These are phyloP conservation scores for Fomitiporia mediterranea DNA, from an alignment of 1,284 basidiomycete species.

Conservation along the genomic window DNA sequence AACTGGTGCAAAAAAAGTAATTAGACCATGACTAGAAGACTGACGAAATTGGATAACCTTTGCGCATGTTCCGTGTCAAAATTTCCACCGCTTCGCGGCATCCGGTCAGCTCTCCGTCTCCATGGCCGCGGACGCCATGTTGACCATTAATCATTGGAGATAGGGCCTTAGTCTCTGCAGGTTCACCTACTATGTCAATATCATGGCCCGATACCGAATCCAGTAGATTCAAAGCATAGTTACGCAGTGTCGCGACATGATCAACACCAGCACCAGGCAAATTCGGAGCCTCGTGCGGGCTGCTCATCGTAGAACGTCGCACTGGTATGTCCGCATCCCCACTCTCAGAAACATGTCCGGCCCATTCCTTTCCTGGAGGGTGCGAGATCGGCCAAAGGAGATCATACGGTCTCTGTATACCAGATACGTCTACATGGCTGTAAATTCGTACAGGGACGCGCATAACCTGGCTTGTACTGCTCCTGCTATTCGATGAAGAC, in stretches of 20 bases:
- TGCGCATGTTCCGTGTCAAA: conserved; percentile 81
- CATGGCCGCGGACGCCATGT: conserved; percentile 23
- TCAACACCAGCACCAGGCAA: conserved; percentile 7
- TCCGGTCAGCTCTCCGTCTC: conserved; percentile 50
- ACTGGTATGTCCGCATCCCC: conserved; percentile 24
- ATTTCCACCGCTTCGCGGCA: conserved; percentile 91
- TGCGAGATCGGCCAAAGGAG: conserved; percentile 62
- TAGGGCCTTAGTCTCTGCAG: not conserved
- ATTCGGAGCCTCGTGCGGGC: not conserved
- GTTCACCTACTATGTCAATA: not conserved
- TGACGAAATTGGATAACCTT: conserved; percentile 49
- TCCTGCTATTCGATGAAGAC: not conserved
- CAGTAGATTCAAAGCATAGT: conserved; percentile 11
- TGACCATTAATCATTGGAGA: not conserved
- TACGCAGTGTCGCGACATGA: conserved; percentile 3
- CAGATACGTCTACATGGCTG: conserved; percentile 70
- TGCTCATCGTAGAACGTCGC: no score
- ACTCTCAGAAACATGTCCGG: conserved; percentile 11
- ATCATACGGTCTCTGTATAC: conserved; percentile 54
- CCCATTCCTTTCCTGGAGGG: conserved; percentile 26
- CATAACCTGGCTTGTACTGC: conserved; percentile 73
- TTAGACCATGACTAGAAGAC: conserved; percentile 12
- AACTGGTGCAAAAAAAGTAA: conserved; percentile 42
- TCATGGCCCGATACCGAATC: conserved; percentile 1
- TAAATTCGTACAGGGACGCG: conserved; percentile 86